Base-by-base conservation (phyloP, 441 rosid species). In the Melastoma candidum region DNA sequence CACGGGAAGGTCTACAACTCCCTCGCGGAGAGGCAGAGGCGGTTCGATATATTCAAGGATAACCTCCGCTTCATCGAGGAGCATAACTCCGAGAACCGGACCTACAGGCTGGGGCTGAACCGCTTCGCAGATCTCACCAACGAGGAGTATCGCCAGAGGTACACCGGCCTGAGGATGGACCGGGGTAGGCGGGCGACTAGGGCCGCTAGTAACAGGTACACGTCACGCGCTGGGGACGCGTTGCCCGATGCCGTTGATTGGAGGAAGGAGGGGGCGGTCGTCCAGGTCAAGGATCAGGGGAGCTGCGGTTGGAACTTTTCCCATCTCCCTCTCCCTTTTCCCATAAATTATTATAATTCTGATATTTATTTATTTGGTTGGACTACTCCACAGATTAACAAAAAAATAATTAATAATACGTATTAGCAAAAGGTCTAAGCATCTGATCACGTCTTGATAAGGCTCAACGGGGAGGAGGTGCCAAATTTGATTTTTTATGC, bases 241-340 rank as follows among this genome's bases (percentile, higher is more conserved):
- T 63, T 85, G 63, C 96, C 95, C 47, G 83, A 75, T 1, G 74
- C 71, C 45, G 77, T 92, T 71, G 96, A 87, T 58, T 87, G 98
- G 96, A 87, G 96, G 67, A 64, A 76, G 66, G 51, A 85, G 57
- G 96, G 96, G n/a, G 96, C 94, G 22, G 95, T 92, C 22, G 76
- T 11, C 14, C 77, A 41, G 1, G 90, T 92, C 70, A 92, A 92
- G 76, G 95, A 87, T 66, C 96, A 87, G 61, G 93, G 95, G 57
- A 69, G 84, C 66, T 87, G 97, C 25, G 89, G 89, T 80, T 29
- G 65, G 85, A 65, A 25, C 43, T 61, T 53, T 24, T 36, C 65
- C 69, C 58, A 3, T 4, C 11, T n/a, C 11, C 43, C 32, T 48
- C 27, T 50, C 24, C 25, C 8, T 47, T 43, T 0, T 56, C 14